Evolutionary conservation across 257 asterid genomes (phyloP).

Genomic region (Avicennia marina): DNA sequence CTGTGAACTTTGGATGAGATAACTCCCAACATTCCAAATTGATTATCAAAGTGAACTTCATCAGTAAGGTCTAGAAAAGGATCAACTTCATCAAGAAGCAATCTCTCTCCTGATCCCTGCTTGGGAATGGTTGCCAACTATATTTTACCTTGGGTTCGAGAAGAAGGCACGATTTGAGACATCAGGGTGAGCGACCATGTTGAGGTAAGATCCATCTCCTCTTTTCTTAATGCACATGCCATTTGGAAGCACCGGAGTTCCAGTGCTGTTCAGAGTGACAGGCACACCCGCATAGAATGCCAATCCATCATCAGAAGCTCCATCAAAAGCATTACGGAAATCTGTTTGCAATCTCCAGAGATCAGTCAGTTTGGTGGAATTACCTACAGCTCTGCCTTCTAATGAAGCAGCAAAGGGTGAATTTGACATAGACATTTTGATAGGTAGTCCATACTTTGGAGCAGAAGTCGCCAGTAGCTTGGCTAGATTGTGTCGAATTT

Average conservation of each 20-base stretch:
- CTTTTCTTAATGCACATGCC: constrained; percentile 90
- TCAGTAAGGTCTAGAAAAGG: constrained; percentile 80
- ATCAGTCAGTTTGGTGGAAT: constrained; percentile 50
- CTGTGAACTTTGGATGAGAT: constrained; percentile 59
- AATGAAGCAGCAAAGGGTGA: constrained; percentile 62
- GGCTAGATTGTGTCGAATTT: constrained; percentile 32
- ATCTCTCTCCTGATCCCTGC: constrained; percentile 49
- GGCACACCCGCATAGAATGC: constrained; percentile 63
- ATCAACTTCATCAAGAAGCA: constrained; percentile 48
- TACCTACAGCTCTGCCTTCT: constrained; percentile 43
- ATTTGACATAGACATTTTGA: constrained; percentile 53
- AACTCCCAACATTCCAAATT: constrained; percentile 77
- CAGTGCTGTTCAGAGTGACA: constrained; percentile 35
- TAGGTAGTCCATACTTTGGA: constrained; percentile 69
- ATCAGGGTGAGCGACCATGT: constrained; percentile 82
- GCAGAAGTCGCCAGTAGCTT: constrained; percentile 49
- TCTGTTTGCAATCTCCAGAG: constrained; percentile 62
- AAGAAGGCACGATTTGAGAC: constrained; percentile 83
- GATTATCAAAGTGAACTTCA: constrained; percentile 64
- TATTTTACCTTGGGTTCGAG: constrained; percentile 71
- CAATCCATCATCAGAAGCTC: constrained; percentile 43
- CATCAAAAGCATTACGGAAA: constrained; percentile 79
- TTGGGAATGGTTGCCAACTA: constrained; percentile 74
- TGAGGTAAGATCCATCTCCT: constrained; percentile 63
- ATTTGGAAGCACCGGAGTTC: constrained; percentile 39